phyloP scores from a whole-genome alignment of 169 alveolate genomes.

The Plasmodium gallinaceum region DNA sequence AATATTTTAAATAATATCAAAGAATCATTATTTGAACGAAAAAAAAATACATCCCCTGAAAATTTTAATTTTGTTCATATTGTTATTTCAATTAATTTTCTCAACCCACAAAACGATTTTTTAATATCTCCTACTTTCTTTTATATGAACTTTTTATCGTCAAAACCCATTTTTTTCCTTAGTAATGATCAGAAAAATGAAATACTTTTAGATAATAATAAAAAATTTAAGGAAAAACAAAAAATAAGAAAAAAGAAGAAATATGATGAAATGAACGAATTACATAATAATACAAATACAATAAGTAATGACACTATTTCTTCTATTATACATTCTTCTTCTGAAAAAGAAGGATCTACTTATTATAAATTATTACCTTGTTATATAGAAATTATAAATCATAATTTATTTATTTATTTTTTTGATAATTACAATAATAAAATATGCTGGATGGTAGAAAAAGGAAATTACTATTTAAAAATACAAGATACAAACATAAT shows the following conservation, averaged over 20 bases:
- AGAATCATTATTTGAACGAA: constrained; percentile 21
- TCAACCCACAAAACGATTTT: constrained; percentile 13
- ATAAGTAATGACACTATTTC: background rate
- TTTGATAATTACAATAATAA: constrained; percentile 62
- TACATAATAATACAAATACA: background rate
- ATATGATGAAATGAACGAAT: background rate
- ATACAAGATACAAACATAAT: background rate
- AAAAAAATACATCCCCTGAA: background rate
- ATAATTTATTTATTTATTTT: constrained; percentile 48
- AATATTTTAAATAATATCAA: constrained; percentile 30
- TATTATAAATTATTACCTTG: constrained; percentile 51
- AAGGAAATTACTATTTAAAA: constrained; percentile 30
- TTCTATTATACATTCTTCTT: background rate
- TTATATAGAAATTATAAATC: constrained; percentile 49
- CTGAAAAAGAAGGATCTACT: background rate
- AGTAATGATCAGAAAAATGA: constrained; percentile 10
- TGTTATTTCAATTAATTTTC: constrained; percentile 31
- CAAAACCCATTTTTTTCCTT: constrained; percentile 17
- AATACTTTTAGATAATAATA: background rate
- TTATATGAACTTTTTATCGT: constrained; percentile 28
- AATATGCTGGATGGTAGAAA: constrained; percentile 57
- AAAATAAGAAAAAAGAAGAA: constrained; percentile 13
- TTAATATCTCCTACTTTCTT: constrained; percentile 22
- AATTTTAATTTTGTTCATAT: constrained; percentile 38
- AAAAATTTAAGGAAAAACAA: constrained; percentile 4